Conservation (phyloP, 2,329 filamentous ascomycete species). For the Colletotrichum sp. region DNA sequence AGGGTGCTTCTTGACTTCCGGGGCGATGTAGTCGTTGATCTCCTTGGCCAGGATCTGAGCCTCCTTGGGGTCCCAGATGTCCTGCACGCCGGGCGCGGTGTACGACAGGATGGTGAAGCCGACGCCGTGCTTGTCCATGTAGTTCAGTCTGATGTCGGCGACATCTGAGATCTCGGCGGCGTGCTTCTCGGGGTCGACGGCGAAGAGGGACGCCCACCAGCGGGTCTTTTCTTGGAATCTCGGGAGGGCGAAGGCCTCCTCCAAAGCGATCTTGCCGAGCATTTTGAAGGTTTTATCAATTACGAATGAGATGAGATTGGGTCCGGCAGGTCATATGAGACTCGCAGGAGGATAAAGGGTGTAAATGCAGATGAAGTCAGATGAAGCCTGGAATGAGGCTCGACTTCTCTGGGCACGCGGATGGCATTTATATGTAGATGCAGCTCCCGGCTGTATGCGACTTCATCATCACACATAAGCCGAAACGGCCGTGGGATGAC, state of each 20-base stretch:
- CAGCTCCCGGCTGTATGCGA: neutral
- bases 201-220: conserved; percentile 30
- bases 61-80: conserved; percentile 43
- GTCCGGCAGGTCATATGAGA: neutral
- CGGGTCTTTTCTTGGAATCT: neutral
- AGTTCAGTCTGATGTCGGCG: conserved; percentile 26
- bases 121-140: conserved; percentile 48
- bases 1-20: conserved; percentile 27
- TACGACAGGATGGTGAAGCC: conserved; percentile 53
- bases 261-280: conserved; percentile 65
- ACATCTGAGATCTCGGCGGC: conserved; percentile 49
- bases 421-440: neutral
- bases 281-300: conserved; percentile 33
- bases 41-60: conserved; percentile 42
- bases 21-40: conserved; percentile 30
- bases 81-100: conserved; percentile 53
- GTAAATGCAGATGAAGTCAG: neutral
- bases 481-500: neutral
- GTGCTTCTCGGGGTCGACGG: neutral
- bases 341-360: neutral
- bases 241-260: conserved; percentile 65
- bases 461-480: neutral
- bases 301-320: neutral
- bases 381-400: neutral
- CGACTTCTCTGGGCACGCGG: neutral